Evolutionary conservation across 2,329 filamentous ascomycete species (phyloP).

Genomic region (Plectosphaerella plurivora): DNA sequence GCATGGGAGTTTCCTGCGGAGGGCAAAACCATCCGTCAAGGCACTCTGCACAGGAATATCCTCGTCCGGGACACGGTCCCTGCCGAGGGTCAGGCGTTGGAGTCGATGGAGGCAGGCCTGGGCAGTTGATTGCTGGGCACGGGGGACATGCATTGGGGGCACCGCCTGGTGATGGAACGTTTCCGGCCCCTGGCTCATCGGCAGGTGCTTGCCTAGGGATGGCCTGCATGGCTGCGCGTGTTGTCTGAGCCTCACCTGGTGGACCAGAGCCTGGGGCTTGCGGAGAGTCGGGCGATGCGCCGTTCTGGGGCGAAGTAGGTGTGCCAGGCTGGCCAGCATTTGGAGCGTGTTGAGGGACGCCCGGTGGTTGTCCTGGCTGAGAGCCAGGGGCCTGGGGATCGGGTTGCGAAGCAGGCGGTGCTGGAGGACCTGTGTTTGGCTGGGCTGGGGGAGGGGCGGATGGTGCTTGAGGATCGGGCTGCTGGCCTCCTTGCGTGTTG

Average conservation of each 20-base stretch:
- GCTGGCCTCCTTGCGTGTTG: too few relatives aligned
- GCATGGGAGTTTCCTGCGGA: slow-evolving; percentile 23
- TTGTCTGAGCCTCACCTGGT: background rate
- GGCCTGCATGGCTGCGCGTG: background rate
- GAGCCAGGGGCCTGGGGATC: too few relatives aligned
- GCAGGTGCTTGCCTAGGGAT: background rate
- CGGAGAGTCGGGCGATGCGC: background rate
- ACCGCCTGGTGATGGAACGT: background rate
- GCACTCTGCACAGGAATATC: slow-evolving; percentile 22
- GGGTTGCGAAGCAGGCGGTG: too few relatives aligned
- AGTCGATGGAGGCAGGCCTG: background rate
- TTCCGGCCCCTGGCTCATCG: background rate
- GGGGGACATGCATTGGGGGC: slow-evolving; percentile 9
- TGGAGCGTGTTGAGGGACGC: too few relatives aligned
- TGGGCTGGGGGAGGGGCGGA: too few relatives aligned
- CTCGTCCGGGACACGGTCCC: slow-evolving; percentile 17
- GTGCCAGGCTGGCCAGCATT: background rate
- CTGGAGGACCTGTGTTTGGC: too few relatives aligned
- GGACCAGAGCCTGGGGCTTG: background rate
- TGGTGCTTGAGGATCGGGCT: too few relatives aligned
- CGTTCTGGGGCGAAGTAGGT: background rate
- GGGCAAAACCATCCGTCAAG: slow-evolving; percentile 26
- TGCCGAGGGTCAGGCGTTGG: slow-evolving; percentile 1
- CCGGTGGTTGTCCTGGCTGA: too few relatives aligned
- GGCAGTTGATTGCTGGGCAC: slow-evolving; percentile 7